phyloP scores from a whole-genome alignment of 1,284 basidiomycete genomes.

The Rhodotorula sp. region DNA sequence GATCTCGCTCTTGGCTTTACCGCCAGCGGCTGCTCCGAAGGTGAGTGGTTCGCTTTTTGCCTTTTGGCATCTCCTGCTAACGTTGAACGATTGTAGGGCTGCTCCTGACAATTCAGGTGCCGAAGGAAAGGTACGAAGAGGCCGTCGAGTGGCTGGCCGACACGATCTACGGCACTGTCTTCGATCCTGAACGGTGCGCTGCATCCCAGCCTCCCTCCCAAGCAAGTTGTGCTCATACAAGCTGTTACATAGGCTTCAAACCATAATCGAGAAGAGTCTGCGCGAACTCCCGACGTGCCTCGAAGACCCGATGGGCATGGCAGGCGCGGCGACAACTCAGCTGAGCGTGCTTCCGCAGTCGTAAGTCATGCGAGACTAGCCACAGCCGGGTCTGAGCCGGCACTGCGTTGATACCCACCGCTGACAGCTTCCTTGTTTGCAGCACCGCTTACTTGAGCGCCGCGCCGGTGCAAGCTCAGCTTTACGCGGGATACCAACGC shows the following conservation, averaged over 20 bases:
- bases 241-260: constrained; percentile 61
- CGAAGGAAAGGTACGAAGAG: constrained; percentile 71
- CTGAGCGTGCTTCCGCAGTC: too few species aligned
- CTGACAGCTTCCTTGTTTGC: too few species aligned
- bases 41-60: constrained; percentile 42
- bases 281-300: constrained; percentile 89
- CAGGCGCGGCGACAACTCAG: constrained; percentile 62
- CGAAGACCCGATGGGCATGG: constrained; percentile 77
- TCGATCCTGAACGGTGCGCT: constrained; percentile 74
- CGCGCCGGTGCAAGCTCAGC: constrained; percentile 52
- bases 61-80: constrained; percentile 68
- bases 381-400: too few species aligned
- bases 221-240: too few species aligned
- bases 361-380: too few species aligned
- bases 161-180: constrained; percentile 75
- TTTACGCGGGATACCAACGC: constrained; percentile 72
- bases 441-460: too few species aligned
- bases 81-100: constrained; percentile 59
- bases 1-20: constrained; percentile 48
- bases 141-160: constrained; percentile 87
- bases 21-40: not conserved
- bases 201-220: not conserved
- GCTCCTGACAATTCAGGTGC: constrained; percentile 75
- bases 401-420: too few species aligned
- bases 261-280: constrained; percentile 80